Evolutionary conservation across 140 eudicot genomes (phyloP).

Genomic region (Eryngium alpinum): DNA sequence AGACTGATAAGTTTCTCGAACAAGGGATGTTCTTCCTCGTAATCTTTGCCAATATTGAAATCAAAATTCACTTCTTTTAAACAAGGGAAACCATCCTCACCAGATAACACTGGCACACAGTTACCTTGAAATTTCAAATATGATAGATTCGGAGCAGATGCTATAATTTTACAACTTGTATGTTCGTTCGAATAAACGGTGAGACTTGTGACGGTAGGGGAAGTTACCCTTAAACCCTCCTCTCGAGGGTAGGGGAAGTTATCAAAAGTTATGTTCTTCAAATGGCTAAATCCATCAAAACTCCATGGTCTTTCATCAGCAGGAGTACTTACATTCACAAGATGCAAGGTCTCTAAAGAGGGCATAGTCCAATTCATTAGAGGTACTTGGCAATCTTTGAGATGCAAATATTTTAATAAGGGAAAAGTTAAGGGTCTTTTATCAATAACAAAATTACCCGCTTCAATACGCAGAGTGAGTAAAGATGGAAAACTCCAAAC

Average conservation of each 20-base stretch:
- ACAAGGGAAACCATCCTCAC: conserved; percentile 2
- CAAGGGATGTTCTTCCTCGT: neutral
- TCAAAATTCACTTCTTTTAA: neutral
- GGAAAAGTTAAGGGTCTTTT: no score
- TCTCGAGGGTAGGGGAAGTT: neutral
- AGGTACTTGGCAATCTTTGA: no score
- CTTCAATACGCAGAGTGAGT: no score
- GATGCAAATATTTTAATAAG: no score
- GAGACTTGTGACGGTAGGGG: neutral
- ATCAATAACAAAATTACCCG: no score
- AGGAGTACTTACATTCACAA: no score
- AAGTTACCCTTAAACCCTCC: neutral
- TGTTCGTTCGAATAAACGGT: neutral
- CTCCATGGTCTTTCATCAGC: no score
- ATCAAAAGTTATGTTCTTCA: neutral
- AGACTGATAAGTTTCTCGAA: neutral
- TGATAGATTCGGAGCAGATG: neutral
- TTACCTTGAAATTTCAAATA: neutral
- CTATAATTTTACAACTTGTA: neutral
- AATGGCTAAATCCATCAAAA: no score
- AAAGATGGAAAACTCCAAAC: no score
- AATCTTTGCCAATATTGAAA: neutral
- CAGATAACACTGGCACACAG: neutral
- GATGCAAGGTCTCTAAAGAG: no score
- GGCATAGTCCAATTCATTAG: no score